Conservation (phyloP, 108 stramenopile genomes). For the Cyclotella atomus region DNA sequence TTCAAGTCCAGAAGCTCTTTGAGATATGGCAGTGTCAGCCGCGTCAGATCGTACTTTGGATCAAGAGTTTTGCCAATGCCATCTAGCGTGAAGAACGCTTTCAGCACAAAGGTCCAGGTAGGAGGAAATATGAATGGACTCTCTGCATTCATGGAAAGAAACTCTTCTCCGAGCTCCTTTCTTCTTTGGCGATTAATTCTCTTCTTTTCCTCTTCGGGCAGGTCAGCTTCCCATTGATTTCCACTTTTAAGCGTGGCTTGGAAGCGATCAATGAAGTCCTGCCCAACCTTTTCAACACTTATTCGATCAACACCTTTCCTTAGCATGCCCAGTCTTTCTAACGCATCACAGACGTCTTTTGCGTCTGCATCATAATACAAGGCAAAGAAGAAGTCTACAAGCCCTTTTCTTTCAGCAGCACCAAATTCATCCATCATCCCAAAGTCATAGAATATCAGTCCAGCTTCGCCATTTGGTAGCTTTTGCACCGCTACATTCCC, state of each 20-base stretch:
- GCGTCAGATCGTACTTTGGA: constrained; percentile 91
- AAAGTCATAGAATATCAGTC: constrained; percentile 97
- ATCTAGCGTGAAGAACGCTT: constrained; percentile 97
- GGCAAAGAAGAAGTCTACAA: constrained; percentile 92
- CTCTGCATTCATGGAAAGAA: constrained; percentile 88
- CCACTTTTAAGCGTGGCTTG: constrained; percentile 79
- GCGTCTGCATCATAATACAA: constrained; percentile 91
- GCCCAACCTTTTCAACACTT: constrained; percentile 93
- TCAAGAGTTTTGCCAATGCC: constrained; percentile 98
- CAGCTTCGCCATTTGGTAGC: constrained; percentile 68
- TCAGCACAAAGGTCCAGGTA: constrained; percentile 97
- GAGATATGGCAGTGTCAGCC: constrained; percentile 91
- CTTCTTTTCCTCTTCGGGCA: constrained; percentile 80
- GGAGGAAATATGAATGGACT: constrained; percentile 96
- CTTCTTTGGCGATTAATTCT: constrained; percentile 69
- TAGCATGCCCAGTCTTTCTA: constrained; percentile 94
- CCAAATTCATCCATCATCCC: constrained; percentile 98
- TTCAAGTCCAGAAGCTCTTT: constrained; percentile 95
- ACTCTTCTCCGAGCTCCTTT: constrained; percentile 85
- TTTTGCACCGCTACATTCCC: constrained; percentile 93
- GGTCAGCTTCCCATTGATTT: constrained; percentile 77
- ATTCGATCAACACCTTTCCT: constrained; percentile 92
- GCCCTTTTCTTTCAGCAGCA: constrained; percentile 70
- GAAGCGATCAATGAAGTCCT: constrained; percentile 96
- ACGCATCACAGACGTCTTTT: constrained; percentile 90